Evolutionary conservation across 352 stramenopile species (phyloP), one percentile per base, ranked within the genome.

Genomic region (Phytophthora syringae): DNA sequence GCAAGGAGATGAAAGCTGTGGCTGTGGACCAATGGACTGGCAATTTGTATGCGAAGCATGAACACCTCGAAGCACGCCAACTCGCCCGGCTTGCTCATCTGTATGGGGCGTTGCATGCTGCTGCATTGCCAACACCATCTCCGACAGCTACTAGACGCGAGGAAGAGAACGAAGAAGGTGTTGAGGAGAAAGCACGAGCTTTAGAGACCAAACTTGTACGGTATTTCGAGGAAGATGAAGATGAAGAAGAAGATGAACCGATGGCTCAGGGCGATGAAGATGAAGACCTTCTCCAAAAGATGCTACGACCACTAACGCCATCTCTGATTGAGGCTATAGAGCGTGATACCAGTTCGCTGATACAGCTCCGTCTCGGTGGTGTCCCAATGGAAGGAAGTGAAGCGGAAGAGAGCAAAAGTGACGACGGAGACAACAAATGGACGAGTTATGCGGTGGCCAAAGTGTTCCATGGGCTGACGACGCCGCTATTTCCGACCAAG

Each of bases 391-490:
- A 60, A n/a, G 40, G 43, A 6, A 64, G 30, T 7, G 67, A 76
- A 6, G 51, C 30, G 24, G 61, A 32, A 32, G 27, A 64, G 16
- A 28, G 68, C 30, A 69, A 70, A n/a, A 60, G 18, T 13, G 52
- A 64, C 1, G 50, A 58, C 7, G 51, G 68, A 28, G 49, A 59
- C 15, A 61, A 55, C 12, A 64, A 60, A 21, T 94, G 82, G 82
- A 85, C 86, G 43, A 75, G 74, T 54, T 82, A 87, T 63, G 85
- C 69, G n/a, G 80, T 94, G 43, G 84, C 85, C 1, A 86, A 88
- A 32, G 72, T 95, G 28, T 90, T 94, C 54, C 87, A 95, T 40
- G 87, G 87, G 6, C 67, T 95, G 24, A 70, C 77, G 37, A 90
- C 77, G 22, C 85, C 85, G 25, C 80, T 74, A 39, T 90, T 92